Base-by-base conservation (phyloP, 805 yeast species). In the Metschnikowia koreensis region DNA sequence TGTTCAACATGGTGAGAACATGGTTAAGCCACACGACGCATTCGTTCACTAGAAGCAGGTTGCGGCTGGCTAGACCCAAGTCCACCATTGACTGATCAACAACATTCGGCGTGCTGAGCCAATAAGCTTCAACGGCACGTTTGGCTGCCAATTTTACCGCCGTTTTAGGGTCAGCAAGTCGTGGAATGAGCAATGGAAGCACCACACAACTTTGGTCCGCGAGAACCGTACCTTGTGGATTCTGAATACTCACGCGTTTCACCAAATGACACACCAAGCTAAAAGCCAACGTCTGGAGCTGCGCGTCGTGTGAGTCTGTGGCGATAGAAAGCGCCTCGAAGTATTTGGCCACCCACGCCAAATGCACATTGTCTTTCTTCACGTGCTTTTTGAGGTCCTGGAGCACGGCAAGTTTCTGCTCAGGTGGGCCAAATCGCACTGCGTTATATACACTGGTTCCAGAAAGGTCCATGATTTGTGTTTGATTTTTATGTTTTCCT, bases 231-330 rank as follows among this genome's bases (percentile, higher is more conserved):
- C 72, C 73, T 9, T 64, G 60, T 1, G 73, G 66, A 56, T 82
- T 85, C 64, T 83, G 87, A 65, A 81, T 78, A 44, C 82, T 76
- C 6, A 83, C 79, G 17, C 87, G 66, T 52, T 81, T 82, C 31
- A 83, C 76, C 47, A 82, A 64, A 59, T 83, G 86, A 45, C 83
- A 81, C 4, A 81, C 61, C 0, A 81, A 74, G 29, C 81, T 75
- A 59, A 82, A 81, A 2, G 81, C 73, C 22, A 66, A 49, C 1
- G 72, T 53, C 53, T 73, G 73, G 16, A 81, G 70, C 10, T 73
- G 63, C 34, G 66, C 48, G 44, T 73, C 74, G 2, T 65, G 57
- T 4, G 73, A 67, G 49, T 74, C 76, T 41, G 70, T 72, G 1
- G 81, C 84, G 3, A 71, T 58, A 8, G 77, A 66, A 43, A 83